Conservation (phyloP, 1,139 yeast species). For the Suhomyces atakaporum region DNA sequence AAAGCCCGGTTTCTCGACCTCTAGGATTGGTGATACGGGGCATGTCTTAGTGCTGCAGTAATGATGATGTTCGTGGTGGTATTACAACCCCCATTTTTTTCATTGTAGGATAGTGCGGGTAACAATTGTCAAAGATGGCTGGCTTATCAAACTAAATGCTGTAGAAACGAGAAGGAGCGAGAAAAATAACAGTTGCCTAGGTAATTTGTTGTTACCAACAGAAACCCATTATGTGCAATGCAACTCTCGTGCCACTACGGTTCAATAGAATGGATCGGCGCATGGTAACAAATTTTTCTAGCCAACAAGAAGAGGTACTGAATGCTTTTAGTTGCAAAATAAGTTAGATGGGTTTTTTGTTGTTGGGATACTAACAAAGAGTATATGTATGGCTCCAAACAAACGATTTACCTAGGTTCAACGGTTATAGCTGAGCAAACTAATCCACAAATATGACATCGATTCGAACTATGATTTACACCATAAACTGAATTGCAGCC, state of each 20-base stretch:
- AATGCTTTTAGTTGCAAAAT: too few species aligned
- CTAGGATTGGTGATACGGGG: conserved; percentile 15
- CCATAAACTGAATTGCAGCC: too few species aligned
- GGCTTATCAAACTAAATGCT: conserved; percentile 4
- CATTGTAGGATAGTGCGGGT: conserved; percentile 5
- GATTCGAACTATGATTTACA: too few species aligned
- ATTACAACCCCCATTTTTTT: conserved; percentile 4
- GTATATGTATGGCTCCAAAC: too few species aligned
- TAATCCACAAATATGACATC: too few species aligned
- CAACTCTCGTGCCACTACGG: not conserved
- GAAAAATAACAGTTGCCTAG: not conserved
- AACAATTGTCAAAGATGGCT: conserved; percentile 10
- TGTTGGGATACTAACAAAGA: too few species aligned
- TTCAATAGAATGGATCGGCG: too few species aligned
- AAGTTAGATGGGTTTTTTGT: too few species aligned
- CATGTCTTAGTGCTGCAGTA: conserved; percentile 2
- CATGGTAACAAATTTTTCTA: too few species aligned
- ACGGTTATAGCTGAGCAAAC: too few species aligned
- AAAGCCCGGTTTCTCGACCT: conserved; percentile 36
- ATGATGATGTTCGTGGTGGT: conserved; percentile 1
- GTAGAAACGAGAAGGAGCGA: not conserved
- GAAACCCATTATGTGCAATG: not conserved
- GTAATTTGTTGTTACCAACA: not conserved
- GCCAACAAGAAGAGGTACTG: too few species aligned
- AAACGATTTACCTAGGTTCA: too few species aligned